Percentiles rank a stretch among this genome's conserved stretches.
phyloP scores from a whole-genome alignment of 108 stramenopile species.

The Parmales sp. region DNA sequence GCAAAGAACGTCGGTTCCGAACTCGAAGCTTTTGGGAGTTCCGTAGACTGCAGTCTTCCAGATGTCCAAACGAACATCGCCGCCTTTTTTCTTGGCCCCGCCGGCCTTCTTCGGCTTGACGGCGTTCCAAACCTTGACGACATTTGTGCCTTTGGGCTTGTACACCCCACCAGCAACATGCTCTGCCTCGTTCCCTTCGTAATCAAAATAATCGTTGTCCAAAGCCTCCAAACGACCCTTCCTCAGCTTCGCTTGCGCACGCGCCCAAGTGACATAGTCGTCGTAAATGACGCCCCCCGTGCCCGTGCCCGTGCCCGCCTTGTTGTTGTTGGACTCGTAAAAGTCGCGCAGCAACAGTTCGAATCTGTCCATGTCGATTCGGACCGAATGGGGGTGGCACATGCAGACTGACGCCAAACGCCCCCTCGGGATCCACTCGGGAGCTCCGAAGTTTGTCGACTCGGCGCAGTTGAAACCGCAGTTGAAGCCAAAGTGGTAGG shows the following conservation, averaged over 20 bases:
- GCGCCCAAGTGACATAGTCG: too few species aligned
- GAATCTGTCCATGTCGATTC: slow-evolving; percentile 76
- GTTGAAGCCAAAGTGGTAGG: slow-evolving; percentile 97
- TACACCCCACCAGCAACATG: too few species aligned
- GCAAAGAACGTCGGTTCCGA: slow-evolving; percentile 30
- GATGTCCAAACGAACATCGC: slow-evolving; percentile 1
- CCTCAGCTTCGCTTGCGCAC: too few species aligned
- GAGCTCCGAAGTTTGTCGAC: slow-evolving; percentile 86
- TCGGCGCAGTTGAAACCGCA: slow-evolving; percentile 95
- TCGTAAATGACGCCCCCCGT: too few species aligned
- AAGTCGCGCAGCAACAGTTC: slow-evolving; percentile 52
- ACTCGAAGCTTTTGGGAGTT: slow-evolving; percentile 17
- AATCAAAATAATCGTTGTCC: too few species aligned
- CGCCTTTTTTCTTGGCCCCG: too few species aligned
- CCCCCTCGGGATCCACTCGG: slow-evolving; percentile 83
- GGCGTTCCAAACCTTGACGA: slow-evolving; percentile 1
- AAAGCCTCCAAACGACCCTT: too few species aligned
- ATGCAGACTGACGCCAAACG: slow-evolving; percentile 66
- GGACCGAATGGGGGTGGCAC: slow-evolving; percentile 81
- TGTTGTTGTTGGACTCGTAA: slow-evolving; percentile 43
- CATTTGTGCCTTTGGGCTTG: neutral
- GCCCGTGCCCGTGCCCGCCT: slow-evolving; percentile 26
- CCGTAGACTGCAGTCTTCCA: slow-evolving; percentile 36
- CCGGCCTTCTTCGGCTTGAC: slow-evolving; percentile 15
- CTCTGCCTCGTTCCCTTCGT: too few species aligned